These are phyloP conservation scores for Coprinopsis cinerea DNA, from an alignment of 768 basidiomycete genomes.

Conservation along the genomic window DNA sequence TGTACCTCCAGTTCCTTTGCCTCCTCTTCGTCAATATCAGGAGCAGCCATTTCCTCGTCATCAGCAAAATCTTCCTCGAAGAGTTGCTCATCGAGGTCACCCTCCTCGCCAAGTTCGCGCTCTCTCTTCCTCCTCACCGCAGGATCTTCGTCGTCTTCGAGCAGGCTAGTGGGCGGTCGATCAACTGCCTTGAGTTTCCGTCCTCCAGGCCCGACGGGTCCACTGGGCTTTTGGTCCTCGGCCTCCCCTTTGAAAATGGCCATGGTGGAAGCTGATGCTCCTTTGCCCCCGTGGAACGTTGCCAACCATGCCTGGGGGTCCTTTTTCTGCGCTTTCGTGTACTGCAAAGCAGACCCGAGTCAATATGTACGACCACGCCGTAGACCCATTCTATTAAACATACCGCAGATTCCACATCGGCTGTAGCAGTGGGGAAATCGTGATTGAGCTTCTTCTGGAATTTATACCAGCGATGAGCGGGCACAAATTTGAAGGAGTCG, in stretches of 20 bases:
- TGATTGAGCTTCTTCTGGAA: conserved; percentile 83
- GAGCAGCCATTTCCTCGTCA: conserved; percentile 74
- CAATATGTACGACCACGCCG: conserved; percentile 3
- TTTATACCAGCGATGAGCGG: conserved; percentile 87
- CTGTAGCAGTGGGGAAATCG: conserved; percentile 58
- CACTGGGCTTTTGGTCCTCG: conserved; percentile 36
- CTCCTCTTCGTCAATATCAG: conserved; percentile 60
- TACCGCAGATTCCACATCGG: conserved; percentile 64
- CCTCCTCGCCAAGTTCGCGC: conserved; percentile 66
- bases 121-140: conserved; percentile 38
- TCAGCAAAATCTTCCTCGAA: conserved; percentile 85
- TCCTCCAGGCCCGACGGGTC: conserved; percentile 64
- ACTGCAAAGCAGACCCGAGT: conserved; percentile 24
- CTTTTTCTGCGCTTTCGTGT: conserved; percentile 63
- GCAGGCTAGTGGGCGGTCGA: conserved; percentile 52
- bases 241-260: conserved; percentile 68
- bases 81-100: conserved; percentile 75
- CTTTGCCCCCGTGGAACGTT: conserved; percentile 49
- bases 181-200: conserved; percentile 63
- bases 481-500: conserved; percentile 83
- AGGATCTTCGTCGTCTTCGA: conserved; percentile 65
- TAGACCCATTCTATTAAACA: conserved; percentile 10
- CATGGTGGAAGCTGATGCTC: conserved; percentile 53
- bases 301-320: conserved; percentile 72
- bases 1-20: conserved; percentile 73